Conservation (phyloP, 202 grass and related monocot genomes). For the Panicum hallii region DNA sequence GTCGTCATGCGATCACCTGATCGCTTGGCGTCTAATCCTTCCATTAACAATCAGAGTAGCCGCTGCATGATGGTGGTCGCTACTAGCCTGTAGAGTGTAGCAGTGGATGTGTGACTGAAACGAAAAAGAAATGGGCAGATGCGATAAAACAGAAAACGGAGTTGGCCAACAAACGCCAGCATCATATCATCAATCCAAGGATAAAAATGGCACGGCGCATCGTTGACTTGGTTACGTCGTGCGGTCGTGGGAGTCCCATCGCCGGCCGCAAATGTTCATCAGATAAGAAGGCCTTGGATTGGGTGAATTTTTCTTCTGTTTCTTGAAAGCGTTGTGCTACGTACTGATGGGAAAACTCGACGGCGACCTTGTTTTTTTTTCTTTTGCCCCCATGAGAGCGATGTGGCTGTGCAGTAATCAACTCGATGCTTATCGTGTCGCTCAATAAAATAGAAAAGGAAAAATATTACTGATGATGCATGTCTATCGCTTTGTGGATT, state of each 20-base stretch:
- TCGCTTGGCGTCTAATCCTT: constrained; percentile 31
- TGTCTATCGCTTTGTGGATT: neutral
- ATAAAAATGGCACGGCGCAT: neutral
- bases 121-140: neutral
- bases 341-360: neutral
- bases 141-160: neutral
- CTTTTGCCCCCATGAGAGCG: neutral
- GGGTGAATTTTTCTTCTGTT: neutral
- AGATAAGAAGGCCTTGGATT: neutral
- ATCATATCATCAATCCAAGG: neutral
- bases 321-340: neutral
- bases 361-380: neutral
- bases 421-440: neutral
- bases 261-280: neutral
- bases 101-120: constrained; percentile 6
- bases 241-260: neutral
- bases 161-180: neutral
- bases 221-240: neutral
- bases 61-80: neutral
- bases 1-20: neutral
- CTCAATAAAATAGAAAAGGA: neutral
- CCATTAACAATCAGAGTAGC: constrained; percentile 10
- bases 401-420: neutral
- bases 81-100: neutral
- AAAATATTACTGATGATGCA: neutral